Percentiles rank a stretch among this genome's conserved stretches.
Conservation (phyloP, 345 rosid species). For the Salix dunnii region DNA sequence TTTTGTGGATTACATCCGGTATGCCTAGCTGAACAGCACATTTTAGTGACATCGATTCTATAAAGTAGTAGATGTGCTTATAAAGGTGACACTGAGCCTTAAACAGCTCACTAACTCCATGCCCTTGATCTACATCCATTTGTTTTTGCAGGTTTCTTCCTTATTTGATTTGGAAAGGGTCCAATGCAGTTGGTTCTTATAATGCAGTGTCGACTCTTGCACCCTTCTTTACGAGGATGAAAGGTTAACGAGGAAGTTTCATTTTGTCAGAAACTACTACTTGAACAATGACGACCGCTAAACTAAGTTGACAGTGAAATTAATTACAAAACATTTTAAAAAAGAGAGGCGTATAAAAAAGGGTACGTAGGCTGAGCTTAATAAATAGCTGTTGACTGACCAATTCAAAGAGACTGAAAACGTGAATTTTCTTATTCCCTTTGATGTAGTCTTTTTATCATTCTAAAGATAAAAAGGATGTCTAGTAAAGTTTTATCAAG, state of each 20-base stretch:
- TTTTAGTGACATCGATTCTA: conserved; percentile 21
- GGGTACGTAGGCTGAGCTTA: neutral
- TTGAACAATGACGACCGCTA: neutral
- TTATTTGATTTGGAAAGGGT: neutral
- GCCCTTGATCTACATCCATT: conserved; percentile 13
- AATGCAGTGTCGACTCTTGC: neutral
- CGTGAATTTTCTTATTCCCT: neutral
- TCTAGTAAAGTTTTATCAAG: neutral
- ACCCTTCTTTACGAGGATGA: neutral
- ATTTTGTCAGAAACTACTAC: neutral
- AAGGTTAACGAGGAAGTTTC: conserved; percentile 1
- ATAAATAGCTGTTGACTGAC: neutral
- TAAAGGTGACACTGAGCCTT: conserved; percentile 18
- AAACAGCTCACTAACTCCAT: conserved; percentile 8
- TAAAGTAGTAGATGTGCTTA: conserved; percentile 16
- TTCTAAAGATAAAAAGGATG: neutral
- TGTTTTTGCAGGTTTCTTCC: too few species aligned
- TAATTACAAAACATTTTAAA: neutral
- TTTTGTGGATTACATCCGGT: conserved; percentile 17
- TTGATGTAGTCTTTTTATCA: neutral
- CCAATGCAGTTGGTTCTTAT: neutral
- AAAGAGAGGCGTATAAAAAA: neutral
- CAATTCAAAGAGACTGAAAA: neutral
- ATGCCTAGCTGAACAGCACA: conserved; percentile 20
- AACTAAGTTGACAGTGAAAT: neutral